phyloP scores from a whole-genome alignment of 1,284 basidiomycete genomes.

The Limonomyces culmigenus region DNA sequence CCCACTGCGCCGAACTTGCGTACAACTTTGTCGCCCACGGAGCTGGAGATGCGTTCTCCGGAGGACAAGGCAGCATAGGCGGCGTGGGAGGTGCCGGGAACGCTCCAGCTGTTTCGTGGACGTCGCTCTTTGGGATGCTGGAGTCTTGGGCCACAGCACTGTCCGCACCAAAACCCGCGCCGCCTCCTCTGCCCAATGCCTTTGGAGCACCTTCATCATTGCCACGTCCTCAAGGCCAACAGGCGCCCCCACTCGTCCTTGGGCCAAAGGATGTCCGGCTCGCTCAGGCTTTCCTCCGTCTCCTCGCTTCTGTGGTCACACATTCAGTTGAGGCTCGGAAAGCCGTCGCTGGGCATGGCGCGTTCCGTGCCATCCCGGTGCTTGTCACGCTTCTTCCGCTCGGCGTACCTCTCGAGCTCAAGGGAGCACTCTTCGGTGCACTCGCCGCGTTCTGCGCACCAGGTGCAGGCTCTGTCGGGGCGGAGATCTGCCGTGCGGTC shows the following conservation, averaged over 20 bases:
- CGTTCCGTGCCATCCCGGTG: constrained; percentile 66
- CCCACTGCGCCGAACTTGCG: constrained; percentile 68
- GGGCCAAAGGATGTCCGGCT: constrained; percentile 64
- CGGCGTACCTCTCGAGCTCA: constrained; percentile 78
- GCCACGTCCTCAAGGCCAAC: constrained; percentile 12
- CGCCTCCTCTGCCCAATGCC: constrained; percentile 10
- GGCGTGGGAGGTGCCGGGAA: constrained; percentile 9
- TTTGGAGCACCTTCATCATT: constrained; percentile 14
- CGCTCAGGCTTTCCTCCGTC: constrained; percentile 65
- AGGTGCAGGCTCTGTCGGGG: constrained; percentile 52
- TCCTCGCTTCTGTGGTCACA: constrained; percentile 67
- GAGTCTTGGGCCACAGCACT: constrained; percentile 29
- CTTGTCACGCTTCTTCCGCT: constrained; percentile 68
- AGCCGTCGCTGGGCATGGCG: constrained; percentile 63
- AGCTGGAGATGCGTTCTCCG: constrained; percentile 42
- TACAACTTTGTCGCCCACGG: constrained; percentile 73
- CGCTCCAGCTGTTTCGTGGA: constrained; percentile 29
- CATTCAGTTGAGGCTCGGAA: constrained; percentile 68
- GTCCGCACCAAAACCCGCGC: constrained; percentile 9
- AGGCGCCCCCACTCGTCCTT: constrained; percentile 26
- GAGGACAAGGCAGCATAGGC: constrained; percentile 17
- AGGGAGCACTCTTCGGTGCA: constrained; percentile 74
- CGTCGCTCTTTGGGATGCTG: constrained; percentile 32
- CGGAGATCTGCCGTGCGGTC: constrained; percentile 67
- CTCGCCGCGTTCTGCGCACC: constrained; percentile 75